These are phyloP conservation scores for Ophiocordyceps sinensis DNA, from an alignment of 2,329 filamentous ascomycete species.

Conservation along the genomic window DNA sequence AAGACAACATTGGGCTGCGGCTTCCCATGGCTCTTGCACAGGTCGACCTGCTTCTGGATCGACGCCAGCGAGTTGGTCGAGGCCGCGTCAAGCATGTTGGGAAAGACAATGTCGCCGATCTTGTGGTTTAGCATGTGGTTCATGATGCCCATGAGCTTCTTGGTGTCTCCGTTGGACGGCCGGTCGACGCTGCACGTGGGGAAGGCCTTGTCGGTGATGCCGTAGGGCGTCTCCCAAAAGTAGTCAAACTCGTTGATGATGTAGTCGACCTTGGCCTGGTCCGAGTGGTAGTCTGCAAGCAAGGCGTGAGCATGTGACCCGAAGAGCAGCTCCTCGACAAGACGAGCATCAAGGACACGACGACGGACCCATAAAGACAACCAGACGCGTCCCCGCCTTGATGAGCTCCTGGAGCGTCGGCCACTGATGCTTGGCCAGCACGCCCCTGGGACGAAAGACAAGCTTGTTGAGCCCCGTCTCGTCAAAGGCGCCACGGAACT, in stretches of 20 bases:
- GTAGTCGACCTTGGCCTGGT: conserved; percentile 38
- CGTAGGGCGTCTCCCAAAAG: conserved; percentile 61
- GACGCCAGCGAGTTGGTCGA: conserved; percentile 20
- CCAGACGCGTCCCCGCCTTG: conserved; percentile 42
- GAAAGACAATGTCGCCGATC: conserved; percentile 19
- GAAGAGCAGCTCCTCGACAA: conserved; percentile 3
- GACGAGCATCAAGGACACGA: too few species aligned
- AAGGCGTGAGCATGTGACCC: not conserved
- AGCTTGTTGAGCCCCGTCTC: conserved; percentile 39
- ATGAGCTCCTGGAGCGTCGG: conserved; percentile 58
- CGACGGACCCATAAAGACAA: conserved; percentile 53
- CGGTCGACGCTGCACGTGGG: conserved; percentile 52
- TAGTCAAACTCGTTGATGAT: conserved; percentile 50
- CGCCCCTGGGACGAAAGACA: conserved; percentile 35
- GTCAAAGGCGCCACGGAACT: conserved; percentile 40
- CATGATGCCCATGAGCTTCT: conserved; percentile 28
- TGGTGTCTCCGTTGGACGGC: conserved; percentile 28
- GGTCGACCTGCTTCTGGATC: conserved; percentile 13
- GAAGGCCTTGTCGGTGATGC: conserved; percentile 43
- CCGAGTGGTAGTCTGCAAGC: conserved; percentile 42
- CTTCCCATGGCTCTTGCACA: conserved; percentile 12
- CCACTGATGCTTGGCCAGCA: conserved; percentile 37
- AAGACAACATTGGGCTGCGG: conserved; percentile 17
- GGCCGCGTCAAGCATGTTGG: conserved; percentile 13
- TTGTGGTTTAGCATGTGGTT: conserved; percentile 22